Conservation (phyloP, 495 filamentous ascomycete genomes). For the Penicillium desertorum region DNA sequence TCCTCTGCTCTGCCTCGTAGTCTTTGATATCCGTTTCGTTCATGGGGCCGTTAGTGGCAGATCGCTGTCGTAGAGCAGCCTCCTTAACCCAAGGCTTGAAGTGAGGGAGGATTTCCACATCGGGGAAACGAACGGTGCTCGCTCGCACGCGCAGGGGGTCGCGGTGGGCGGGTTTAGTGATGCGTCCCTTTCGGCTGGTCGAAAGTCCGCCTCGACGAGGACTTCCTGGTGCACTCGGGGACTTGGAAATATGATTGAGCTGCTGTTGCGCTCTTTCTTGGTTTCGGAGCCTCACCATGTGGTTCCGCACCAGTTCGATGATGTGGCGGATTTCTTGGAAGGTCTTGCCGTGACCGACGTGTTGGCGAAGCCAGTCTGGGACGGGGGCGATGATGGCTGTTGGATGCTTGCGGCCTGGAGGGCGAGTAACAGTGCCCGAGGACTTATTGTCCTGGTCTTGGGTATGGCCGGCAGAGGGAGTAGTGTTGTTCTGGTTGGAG, state of each 20-base stretch:
- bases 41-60: background rate
- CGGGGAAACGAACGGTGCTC: constrained; percentile 49
- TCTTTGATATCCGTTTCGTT: background rate
- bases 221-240: background rate
- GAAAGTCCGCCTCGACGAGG: background rate
- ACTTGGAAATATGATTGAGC: background rate
- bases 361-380: constrained; percentile 34
- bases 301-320: constrained; percentile 19
- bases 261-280: constrained; percentile 5
- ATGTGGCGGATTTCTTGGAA: constrained; percentile 36
- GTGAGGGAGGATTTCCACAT: constrained; percentile 66
- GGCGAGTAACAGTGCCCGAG: background rate
- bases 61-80: constrained; percentile 5
- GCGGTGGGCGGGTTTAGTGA: background rate
- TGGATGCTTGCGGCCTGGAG: constrained; percentile 22
- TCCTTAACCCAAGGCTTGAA: constrained; percentile 38
- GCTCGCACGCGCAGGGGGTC: background rate
- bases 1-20: background rate
- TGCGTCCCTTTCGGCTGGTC: background rate
- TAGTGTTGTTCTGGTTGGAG: no score
- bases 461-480: background rate
- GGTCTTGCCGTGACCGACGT: constrained; percentile 29
- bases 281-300: constrained; percentile 19
- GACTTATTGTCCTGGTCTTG: background rate
- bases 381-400: constrained; percentile 28